These are phyloP conservation scores for Pelargonium fulgidum DNA, from an alignment of 441 rosid species.

Conservation along the genomic window DNA sequence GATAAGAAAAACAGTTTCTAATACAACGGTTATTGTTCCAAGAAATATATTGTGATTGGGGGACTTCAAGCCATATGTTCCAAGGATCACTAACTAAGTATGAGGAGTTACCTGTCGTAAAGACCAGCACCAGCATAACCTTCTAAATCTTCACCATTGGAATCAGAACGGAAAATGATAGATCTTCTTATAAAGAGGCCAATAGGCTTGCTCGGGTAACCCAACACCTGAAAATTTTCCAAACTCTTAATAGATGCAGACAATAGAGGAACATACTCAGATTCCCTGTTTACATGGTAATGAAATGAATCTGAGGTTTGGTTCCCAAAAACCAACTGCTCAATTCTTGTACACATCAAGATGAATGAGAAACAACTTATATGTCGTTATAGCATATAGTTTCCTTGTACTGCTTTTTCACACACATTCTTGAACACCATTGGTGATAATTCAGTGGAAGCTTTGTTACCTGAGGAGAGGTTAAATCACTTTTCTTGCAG, in stretches of 20 bases:
- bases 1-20: too few relatives aligned
- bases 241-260: constrained; percentile 13
- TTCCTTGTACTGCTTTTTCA: not conserved
- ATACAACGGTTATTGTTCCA: too few relatives aligned
- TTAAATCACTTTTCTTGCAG: constrained; percentile 63
- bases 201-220: constrained; percentile 92
- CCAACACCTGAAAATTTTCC: constrained; percentile 49
- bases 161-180: constrained; percentile 86
- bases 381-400: not conserved
- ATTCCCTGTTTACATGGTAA: too few relatives aligned
- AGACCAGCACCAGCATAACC: constrained; percentile 99
- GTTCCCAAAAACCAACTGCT: constrained; percentile 4
- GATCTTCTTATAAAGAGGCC: constrained; percentile 86
- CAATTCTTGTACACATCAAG: not conserved
- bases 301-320: too few relatives aligned
- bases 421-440: not conserved
- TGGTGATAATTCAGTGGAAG: constrained; percentile 3
- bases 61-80: not conserved
- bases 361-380: not conserved
- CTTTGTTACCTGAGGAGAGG: constrained; percentile 66
- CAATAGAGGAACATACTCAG: too few relatives aligned
- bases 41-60: too few relatives aligned
- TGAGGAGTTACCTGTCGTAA: constrained; percentile 69
- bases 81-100: not conserved
- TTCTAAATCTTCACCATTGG: constrained; percentile 96